Percentiles rank a stretch among this genome's conserved stretches.
phyloP scores from a whole-genome alignment of 352 stramenopile genomes.

The Globisporangium paroecandrum region DNA sequence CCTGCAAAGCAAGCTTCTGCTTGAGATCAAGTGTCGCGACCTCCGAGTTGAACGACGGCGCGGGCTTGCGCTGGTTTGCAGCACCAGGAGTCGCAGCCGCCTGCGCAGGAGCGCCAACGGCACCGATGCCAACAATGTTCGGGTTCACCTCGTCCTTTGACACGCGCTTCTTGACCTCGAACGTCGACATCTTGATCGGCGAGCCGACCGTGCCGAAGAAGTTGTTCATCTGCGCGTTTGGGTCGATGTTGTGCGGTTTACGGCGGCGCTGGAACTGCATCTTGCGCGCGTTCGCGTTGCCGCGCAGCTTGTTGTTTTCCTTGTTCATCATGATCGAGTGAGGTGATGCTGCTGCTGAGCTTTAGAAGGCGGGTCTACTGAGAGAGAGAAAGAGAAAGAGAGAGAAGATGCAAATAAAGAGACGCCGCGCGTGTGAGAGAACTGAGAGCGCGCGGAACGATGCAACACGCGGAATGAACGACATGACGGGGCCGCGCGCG shows the following conservation, averaged over 20 bases:
- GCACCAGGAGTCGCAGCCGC: background rate
- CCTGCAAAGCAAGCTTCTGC: slow-evolving; percentile 47
- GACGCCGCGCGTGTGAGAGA: background rate
- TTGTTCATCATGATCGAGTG: slow-evolving; percentile 30
- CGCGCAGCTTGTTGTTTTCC: slow-evolving; percentile 44
- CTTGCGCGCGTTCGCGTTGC: slow-evolving; percentile 29
- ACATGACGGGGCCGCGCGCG: no score
- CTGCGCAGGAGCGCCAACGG: slow-evolving; percentile 11
- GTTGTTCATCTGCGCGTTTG: slow-evolving; percentile 38
- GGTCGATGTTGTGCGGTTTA: slow-evolving; percentile 37
- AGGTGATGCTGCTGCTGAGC: background rate
- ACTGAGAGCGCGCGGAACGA: background rate
- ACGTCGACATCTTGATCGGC: slow-evolving; percentile 62
- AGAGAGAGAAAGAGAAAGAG: background rate
- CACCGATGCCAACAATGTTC: slow-evolving; percentile 17
- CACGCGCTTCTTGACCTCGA: slow-evolving; percentile 25
- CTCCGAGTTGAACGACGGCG: slow-evolving; percentile 41
- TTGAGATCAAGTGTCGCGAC: slow-evolving; percentile 53
- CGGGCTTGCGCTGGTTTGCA: slow-evolving; percentile 8
- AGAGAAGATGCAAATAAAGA: slow-evolving; percentile 1
- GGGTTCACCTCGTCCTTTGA: slow-evolving; percentile 16
- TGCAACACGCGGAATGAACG: slow-evolving; percentile 5
- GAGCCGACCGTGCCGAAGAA: slow-evolving; percentile 75
- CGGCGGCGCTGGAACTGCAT: slow-evolving; percentile 53
- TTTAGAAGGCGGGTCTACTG: background rate